phyloP scores from a whole-genome alignment of 768 basidiomycete genomes.

The Mycena floridula region DNA sequence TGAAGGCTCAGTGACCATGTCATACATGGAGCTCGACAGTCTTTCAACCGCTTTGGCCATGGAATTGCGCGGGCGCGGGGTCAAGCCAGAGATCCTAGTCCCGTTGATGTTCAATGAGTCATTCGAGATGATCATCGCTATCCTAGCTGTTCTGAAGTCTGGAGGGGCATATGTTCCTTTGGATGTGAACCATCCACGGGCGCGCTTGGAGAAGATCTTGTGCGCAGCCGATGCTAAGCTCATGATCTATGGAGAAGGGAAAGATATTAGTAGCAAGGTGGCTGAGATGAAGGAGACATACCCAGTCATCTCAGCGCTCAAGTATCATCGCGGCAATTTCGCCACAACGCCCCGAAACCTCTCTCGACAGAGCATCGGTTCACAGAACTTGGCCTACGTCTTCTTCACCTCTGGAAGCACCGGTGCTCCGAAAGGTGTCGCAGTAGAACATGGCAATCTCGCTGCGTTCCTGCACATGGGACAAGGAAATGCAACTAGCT shows the following conservation, averaged over 20 bases:
- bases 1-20: background rate
- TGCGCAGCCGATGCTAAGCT: background rate
- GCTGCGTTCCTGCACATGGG: slow-evolving; percentile 15
- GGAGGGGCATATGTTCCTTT: slow-evolving; percentile 20
- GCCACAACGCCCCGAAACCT: slow-evolving; percentile 9
- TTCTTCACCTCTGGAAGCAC: slow-evolving; percentile 18
- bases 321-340: background rate
- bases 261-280: background rate
- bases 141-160: slow-evolving; percentile 25
- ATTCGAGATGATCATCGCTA: slow-evolving; percentile 12
- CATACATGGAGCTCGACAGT: slow-evolving; percentile 7
- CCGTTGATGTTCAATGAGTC: slow-evolving; percentile 4
- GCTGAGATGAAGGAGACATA: background rate
- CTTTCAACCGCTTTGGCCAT: slow-evolving; percentile 1
- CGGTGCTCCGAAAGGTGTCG: slow-evolving; percentile 16
- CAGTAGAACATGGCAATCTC: slow-evolving; percentile 11
- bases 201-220: slow-evolving; percentile 15
- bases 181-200: slow-evolving; percentile 22
- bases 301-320: background rate
- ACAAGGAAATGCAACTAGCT: slow-evolving; percentile 9
- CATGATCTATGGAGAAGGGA: too few species aligned
- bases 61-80: slow-evolving; percentile 1
- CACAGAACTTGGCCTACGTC: slow-evolving; percentile 17
- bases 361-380: slow-evolving; percentile 12
- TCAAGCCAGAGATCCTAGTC: slow-evolving; percentile 1